Percentiles rank a stretch among this genome's conserved stretches.
Conservation (phyloP, 352 stramenopile genomes). For the Detonula confervacea region DNA sequence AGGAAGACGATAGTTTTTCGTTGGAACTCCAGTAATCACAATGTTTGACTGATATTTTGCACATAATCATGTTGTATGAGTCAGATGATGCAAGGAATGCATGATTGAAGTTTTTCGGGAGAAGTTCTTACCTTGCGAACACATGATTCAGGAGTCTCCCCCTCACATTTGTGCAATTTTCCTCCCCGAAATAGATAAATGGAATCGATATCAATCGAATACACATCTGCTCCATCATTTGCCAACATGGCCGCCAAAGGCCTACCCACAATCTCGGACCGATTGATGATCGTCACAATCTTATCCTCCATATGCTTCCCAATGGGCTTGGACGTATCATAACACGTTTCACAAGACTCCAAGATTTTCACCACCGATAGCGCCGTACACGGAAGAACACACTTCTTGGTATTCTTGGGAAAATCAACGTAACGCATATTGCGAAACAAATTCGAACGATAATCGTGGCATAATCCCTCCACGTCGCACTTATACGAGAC, state of each 20-base stretch:
- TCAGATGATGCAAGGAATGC: too few relatives aligned
- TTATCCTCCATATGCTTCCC: constrained; percentile 86
- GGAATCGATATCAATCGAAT: constrained; percentile 96
- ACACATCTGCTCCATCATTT: constrained; percentile 97
- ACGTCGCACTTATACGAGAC: constrained; percentile 97
- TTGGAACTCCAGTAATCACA: constrained; percentile 95
- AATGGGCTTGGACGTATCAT: constrained; percentile 60
- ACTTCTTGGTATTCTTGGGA: constrained; percentile 91
- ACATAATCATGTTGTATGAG: neutral
- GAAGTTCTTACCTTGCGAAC: constrained; percentile 84
- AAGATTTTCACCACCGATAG: constrained; percentile 97
- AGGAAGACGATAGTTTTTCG: constrained; percentile 95
- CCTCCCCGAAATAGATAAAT: constrained; percentile 93
- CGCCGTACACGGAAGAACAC: constrained; percentile 95
- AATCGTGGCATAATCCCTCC: constrained; percentile 95
- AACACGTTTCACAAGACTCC: constrained; percentile 80
- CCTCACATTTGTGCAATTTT: constrained; percentile 87
- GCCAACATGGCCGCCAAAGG: constrained; percentile 96
- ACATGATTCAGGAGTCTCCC: constrained; percentile 91
- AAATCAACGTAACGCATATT: constrained; percentile 96
- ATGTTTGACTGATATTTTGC: constrained; percentile 88
- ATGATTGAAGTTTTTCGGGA: constrained; percentile 7
- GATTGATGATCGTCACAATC: constrained; percentile 96
- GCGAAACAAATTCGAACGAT: constrained; percentile 96
- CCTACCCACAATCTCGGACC: constrained; percentile 96